phyloP scores from a whole-genome alignment of 2,329 filamentous ascomycete genomes.

The Clonostachys byssicola region DNA sequence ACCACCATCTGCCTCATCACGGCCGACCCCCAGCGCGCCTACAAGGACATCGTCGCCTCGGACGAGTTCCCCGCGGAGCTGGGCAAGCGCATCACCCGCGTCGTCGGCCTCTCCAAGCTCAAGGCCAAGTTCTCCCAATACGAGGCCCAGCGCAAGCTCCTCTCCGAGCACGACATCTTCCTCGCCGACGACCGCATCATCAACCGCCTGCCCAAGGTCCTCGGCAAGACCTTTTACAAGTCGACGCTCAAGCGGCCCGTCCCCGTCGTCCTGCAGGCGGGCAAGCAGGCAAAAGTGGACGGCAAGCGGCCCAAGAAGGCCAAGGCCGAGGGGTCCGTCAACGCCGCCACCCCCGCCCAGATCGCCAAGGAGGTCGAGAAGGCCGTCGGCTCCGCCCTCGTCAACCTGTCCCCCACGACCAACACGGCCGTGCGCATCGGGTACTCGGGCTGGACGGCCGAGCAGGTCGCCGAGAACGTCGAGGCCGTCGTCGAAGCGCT shows the following conservation, averaged over 20 bases:
- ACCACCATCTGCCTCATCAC: slow-evolving; percentile 82
- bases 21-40: slow-evolving; percentile 74
- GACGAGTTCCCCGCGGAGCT: slow-evolving; percentile 66
- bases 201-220: slow-evolving; percentile 65
- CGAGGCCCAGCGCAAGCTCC: slow-evolving; percentile 80
- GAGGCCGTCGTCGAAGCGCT: slow-evolving; percentile 65
- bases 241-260: slow-evolving; percentile 79
- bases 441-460: slow-evolving; percentile 66
- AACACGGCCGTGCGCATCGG: slow-evolving; percentile 81
- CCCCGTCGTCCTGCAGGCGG: slow-evolving; percentile 67
- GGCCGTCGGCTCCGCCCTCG: slow-evolving; percentile 71
- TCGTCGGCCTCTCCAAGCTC: slow-evolving; percentile 81
- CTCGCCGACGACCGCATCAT: slow-evolving; percentile 86
- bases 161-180: slow-evolving; percentile 87
- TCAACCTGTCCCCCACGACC: slow-evolving; percentile 73
- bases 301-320: slow-evolving; percentile 52
- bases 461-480: slow-evolving; percentile 79
- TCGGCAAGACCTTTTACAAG: slow-evolving; percentile 94
- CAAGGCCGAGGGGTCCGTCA: slow-evolving; percentile 24
- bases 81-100: slow-evolving; percentile 63
- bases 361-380: slow-evolving; percentile 79
- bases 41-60: slow-evolving; percentile 82
- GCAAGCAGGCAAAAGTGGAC: slow-evolving; percentile 57
- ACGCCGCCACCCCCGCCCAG: slow-evolving; percentile 53
- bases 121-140: slow-evolving; percentile 80